Conservation (phyloP, 192 early-diverging fungal species). For the Kappamyces sp. region DNA sequence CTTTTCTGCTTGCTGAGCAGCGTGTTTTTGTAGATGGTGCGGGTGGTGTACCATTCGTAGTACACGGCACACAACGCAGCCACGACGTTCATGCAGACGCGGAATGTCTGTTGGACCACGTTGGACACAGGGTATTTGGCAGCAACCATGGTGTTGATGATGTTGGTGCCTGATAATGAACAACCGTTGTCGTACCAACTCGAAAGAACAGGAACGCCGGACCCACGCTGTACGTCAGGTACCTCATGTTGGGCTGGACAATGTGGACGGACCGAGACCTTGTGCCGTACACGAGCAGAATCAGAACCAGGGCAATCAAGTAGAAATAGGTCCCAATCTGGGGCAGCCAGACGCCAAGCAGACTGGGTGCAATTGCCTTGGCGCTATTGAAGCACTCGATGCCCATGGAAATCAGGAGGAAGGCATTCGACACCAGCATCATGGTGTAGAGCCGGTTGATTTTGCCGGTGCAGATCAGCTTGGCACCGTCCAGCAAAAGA, state of each 20-base stretch:
- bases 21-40: neutral
- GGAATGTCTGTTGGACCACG: neutral
- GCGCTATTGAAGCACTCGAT: too few relatives aligned
- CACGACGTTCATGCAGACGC: neutral
- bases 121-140: too few relatives aligned
- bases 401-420: too few relatives aligned
- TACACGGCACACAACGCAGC: neutral
- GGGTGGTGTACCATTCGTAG: conserved; percentile 1
- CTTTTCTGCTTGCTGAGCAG: neutral
- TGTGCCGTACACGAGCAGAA: neutral
- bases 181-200: too few relatives aligned
- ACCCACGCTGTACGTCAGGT: neutral
- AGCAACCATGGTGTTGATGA: conserved; percentile 2
- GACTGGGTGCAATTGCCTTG: too few relatives aligned
- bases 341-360: neutral
- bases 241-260: neutral
- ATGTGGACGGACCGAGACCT: neutral
- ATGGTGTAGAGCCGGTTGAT: too few relatives aligned
- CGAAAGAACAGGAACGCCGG: neutral
- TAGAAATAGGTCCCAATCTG: neutral
- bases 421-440: too few relatives aligned
- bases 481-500: too few relatives aligned
- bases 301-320: neutral
- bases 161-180: too few relatives aligned
- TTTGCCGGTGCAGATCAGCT: too few relatives aligned